A percentile compares a stretch with the other conserved stretches of the same genome.
phyloP scores from a whole-genome alignment of 495 filamentous ascomycete species.

The Trichoderma gamsii region DNA sequence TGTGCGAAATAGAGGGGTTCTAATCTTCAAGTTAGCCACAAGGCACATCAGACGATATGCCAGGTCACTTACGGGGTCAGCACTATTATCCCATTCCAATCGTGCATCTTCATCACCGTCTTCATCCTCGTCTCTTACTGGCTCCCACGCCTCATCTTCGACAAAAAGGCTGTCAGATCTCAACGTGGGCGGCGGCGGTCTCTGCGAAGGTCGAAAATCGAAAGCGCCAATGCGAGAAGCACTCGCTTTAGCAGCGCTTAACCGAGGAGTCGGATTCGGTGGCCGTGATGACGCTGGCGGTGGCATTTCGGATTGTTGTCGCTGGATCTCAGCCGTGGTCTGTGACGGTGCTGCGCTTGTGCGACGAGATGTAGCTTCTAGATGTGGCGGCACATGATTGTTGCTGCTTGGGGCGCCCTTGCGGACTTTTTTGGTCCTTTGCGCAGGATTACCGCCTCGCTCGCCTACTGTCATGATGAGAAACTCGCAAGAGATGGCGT shows the following conservation, averaged over 20 bases:
- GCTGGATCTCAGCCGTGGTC: constrained; percentile 19
- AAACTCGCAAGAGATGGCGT: constrained; percentile 77
- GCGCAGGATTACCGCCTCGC: constrained; percentile 35
- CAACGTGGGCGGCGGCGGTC: constrained; percentile 54
- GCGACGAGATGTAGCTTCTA: constrained; percentile 34
- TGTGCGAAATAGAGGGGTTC: constrained; percentile 33
- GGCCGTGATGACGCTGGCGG: constrained; percentile 6
- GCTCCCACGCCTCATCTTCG: constrained; percentile 78
- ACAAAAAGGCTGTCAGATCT: constrained; percentile 74
- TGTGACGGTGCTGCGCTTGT: constrained; percentile 20
- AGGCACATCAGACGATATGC: neutral
- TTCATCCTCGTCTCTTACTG: constrained; percentile 62
- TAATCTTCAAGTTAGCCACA: constrained; percentile 16
- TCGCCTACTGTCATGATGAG: constrained; percentile 95
- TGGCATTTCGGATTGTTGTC: constrained; percentile 16
- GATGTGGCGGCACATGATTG: constrained; percentile 22
- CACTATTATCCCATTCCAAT: constrained; percentile 76
- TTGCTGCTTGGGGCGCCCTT: constrained; percentile 22
- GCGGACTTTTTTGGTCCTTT: constrained; percentile 36
- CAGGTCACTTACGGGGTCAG: constrained; percentile 38
- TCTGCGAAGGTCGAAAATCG: constrained; percentile 31
- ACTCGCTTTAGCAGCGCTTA: neutral
- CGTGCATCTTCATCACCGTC: constrained; percentile 55
- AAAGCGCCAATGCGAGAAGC: constrained; percentile 20
- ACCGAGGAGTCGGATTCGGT: constrained; percentile 12